These are phyloP conservation scores for Polyplosphaeria fusca DNA, from an alignment of 495 filamentous ascomycete species.

Conservation along the genomic window DNA sequence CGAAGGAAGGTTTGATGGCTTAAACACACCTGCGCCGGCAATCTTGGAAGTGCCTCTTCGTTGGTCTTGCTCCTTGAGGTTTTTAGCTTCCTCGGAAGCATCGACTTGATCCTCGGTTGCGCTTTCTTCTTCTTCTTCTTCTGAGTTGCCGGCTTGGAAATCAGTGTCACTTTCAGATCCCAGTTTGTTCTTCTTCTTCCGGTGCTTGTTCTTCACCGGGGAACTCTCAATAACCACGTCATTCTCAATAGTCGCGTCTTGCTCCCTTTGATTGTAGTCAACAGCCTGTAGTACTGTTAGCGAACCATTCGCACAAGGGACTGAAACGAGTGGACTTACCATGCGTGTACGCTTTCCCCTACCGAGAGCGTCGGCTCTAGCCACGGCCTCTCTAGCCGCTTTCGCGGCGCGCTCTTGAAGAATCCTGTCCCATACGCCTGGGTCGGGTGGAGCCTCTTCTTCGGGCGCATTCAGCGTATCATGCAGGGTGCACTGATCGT, in stretches of 20 bases:
- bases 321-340: conserved; percentile 44
- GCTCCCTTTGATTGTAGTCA: conserved; percentile 16
- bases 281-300: conserved; percentile 8
- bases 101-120: conserved; percentile 41
- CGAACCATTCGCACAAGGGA: not conserved
- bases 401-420: conserved; percentile 75
- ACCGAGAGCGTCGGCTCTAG: conserved; percentile 66
- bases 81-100: conserved; percentile 24
- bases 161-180: conserved; percentile 50
- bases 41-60: not conserved
- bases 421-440: conserved; percentile 84
- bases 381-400: conserved; percentile 63
- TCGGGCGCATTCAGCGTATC: conserved; percentile 57
- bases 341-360: conserved; percentile 69
- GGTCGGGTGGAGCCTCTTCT: conserved; percentile 49
- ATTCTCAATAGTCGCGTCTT: conserved; percentile 22
- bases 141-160: conserved; percentile 45
- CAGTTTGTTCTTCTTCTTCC: conserved; percentile 39
- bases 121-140: conserved; percentile 37
- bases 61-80: conserved; percentile 1
- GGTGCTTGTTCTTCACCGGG: conserved; percentile 32
- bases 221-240: conserved; percentile 3
- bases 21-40: not conserved
- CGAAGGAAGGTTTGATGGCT: conserved; percentile 5
- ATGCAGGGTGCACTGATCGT: conserved; percentile 64